Evolutionary conservation across 495 filamentous ascomycete species (phyloP).

Genomic region (Neurospora hispaniola): DNA sequence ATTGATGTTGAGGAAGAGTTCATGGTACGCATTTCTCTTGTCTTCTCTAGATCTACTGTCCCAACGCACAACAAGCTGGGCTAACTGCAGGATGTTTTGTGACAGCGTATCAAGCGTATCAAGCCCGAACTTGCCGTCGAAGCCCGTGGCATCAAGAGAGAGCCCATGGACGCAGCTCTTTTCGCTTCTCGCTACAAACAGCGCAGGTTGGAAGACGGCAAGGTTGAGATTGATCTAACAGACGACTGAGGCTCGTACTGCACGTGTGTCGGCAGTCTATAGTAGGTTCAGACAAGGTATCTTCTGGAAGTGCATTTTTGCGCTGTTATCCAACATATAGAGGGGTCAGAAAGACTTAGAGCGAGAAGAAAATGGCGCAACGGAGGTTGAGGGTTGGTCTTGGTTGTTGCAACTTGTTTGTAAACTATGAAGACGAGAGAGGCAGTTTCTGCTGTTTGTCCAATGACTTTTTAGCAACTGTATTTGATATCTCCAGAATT

Average conservation of each 20-base stretch:
- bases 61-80: background rate
- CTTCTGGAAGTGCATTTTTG: background rate
- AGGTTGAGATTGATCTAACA: background rate
- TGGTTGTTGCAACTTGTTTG: background rate
- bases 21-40: background rate
- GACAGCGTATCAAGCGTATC: background rate
- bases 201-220: slow-evolving; percentile 1
- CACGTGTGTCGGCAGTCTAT: background rate
- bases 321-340: background rate
- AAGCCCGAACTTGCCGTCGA: background rate
- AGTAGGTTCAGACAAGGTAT: background rate
- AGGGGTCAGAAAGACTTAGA: background rate
- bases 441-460: background rate
- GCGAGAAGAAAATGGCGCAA: background rate
- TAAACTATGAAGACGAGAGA: background rate
- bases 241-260: background rate
- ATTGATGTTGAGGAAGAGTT: background rate
- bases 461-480: background rate
- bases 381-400: background rate
- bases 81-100: background rate
- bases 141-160: background rate
- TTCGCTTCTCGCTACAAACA: slow-evolving; percentile 1
- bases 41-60: background rate
- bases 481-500: background rate
- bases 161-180: background rate